A percentile compares a stretch with the other conserved stretches of the same genome.
These are phyloP conservation scores for Rhododendron mucronatum DNA, from an alignment of 148 eudicot species.

Conservation along the genomic window DNA sequence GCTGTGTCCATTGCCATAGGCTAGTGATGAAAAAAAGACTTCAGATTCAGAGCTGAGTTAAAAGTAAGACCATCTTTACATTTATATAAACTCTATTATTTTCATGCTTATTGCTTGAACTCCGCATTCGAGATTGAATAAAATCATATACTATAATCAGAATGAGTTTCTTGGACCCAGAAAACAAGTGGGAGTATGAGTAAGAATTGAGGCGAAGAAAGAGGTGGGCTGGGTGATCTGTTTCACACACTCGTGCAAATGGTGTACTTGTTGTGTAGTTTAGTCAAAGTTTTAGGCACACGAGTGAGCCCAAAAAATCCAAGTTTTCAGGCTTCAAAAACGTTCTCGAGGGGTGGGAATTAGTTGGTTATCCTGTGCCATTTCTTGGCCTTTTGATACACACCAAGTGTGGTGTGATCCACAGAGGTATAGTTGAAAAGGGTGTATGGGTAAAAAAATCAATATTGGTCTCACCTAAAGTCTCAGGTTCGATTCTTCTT, in stretches of 20 bases:
- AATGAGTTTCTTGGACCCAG: background rate
- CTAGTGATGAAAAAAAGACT: background rate
- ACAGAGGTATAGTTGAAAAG: background rate
- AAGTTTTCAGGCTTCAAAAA: background rate
- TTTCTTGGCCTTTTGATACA: background rate
- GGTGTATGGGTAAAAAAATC: background rate
- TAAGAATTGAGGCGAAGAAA: background rate
- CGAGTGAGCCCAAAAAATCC: background rate
- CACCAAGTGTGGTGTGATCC: background rate
- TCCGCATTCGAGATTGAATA: background rate
- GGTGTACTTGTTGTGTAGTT: background rate
- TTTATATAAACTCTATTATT: background rate
- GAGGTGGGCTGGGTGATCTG: background rate
- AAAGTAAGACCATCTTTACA: background rate
- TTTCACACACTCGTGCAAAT: background rate
- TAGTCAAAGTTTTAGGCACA: background rate
- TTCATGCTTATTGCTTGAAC: background rate
- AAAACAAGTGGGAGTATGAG: background rate
- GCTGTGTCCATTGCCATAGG: slow-evolving; percentile 36
- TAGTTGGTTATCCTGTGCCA: background rate
- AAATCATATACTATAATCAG: background rate
- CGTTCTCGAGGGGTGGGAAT: background rate
- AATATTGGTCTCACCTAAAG: background rate
- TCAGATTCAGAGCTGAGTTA: slow-evolving; percentile 8
- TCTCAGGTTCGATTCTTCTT: no score